Base-by-base conservation (phyloP, 129 eudicot species). In the Artemisia annua region DNA sequence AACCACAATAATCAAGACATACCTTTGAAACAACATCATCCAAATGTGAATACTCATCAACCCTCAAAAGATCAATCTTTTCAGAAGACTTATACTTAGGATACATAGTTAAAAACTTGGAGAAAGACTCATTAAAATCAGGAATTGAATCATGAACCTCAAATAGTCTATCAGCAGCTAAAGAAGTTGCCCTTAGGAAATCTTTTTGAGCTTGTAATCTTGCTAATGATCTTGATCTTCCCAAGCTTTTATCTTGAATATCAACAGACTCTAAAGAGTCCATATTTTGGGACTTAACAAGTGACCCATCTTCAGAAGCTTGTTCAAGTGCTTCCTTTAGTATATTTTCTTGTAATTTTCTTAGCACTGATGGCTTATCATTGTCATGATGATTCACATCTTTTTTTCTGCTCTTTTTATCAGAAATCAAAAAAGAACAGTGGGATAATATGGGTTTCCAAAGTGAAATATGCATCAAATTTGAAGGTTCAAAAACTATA, bases 291-390 rank as follows among this genome's bases (percentile, higher is more conserved):
- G 90, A 85, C 67, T 83, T 88, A 6, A 76, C 58, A 22, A 88
- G 75, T 48, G 84, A 85, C 73, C 90, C 90, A 83, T 88, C 80
- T 75, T 88, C 95, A 80, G 90, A 88, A 16, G 95, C 95, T 83
- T 88, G 83, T 63, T 88, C 90, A 24, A 88, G 90, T 68, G 95
- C 95, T 75, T 88, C 88, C 24, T 71, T 79, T 61, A 88, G 85
- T 77, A 82, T 77, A 28, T 80, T 75, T 74, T 85, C 88, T 70
- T 83, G 90, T 75, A 85, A 78, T 71, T 63, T 80, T 63, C 85
- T 75, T 14, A 85, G 84, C 80, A 79, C 54, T 52, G 95, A 82
- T 59, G 87, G 82, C 62, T 80, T 85, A 58, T 57, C 77, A 48
- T 70, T 80, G 51, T 51, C 39, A 2, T 59, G 76, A 22, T 67